phyloP scores from a whole-genome alignment of 2,329 filamentous ascomycete species.

The Zymoseptoria pseudotritici region DNA sequence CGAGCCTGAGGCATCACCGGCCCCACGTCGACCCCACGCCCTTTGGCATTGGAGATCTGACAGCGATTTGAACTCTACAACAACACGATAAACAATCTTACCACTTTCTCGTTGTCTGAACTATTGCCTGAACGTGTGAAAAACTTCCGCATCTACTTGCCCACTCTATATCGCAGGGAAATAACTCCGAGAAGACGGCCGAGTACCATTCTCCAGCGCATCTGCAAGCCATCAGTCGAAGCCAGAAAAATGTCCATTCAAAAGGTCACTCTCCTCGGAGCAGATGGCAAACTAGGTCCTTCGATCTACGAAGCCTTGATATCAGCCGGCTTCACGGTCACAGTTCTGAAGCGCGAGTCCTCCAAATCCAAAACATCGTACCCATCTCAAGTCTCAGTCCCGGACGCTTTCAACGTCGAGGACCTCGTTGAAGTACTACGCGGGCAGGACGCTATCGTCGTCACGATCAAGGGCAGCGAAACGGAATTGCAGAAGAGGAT shows the following conservation, averaged over 20 bases:
- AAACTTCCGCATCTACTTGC: too few relatives aligned
- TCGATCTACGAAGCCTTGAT: slow-evolving; percentile 36
- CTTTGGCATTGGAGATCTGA: too few relatives aligned
- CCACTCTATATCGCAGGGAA: too few relatives aligned
- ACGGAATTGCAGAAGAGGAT: slow-evolving; percentile 43
- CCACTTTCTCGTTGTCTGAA: background rate
- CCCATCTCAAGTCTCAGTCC: slow-evolving; percentile 31
- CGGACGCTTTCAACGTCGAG: slow-evolving; percentile 41
- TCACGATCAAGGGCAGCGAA: slow-evolving; percentile 37
- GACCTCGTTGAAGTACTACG: slow-evolving; percentile 46
- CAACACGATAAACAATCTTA: background rate
- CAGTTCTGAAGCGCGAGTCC: slow-evolving; percentile 46
- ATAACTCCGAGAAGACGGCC: background rate
- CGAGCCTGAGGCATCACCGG: background rate
- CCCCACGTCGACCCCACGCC: background rate
- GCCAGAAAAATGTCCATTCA: slow-evolving; percentile 27
- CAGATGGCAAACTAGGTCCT: slow-evolving; percentile 39
- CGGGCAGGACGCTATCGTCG: slow-evolving; percentile 52
- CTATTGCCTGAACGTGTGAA: background rate
- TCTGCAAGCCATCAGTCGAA: background rate
- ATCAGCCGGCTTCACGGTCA: slow-evolving; percentile 45
- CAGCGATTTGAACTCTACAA: too few relatives aligned
- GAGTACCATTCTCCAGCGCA: background rate
- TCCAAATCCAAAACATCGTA: slow-evolving; percentile 37
- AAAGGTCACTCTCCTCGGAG: slow-evolving; percentile 39